Percentiles rank a stretch among this genome's conserved stretches.
These are phyloP conservation scores for Haplosporangium sp. DNA, from an alignment of 371 early-diverging fungal species.

Conservation along the genomic window DNA sequence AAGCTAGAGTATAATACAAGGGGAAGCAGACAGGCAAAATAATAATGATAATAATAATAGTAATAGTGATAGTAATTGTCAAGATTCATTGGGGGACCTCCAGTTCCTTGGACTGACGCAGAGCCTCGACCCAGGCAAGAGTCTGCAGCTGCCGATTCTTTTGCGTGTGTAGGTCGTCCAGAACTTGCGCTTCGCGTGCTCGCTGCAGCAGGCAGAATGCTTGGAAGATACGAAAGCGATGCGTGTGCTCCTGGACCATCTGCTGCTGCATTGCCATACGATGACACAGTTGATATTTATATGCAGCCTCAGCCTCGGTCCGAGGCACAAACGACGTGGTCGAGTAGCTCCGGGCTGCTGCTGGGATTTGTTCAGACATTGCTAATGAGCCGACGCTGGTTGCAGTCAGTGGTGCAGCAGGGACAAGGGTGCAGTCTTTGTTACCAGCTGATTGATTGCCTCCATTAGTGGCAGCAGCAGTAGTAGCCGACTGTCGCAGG, in stretches of 20 bases:
- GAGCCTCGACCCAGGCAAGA: slow-evolving; percentile 47
- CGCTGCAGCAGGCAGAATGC: slow-evolving; percentile 45
- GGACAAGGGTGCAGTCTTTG: no score
- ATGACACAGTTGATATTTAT: slow-evolving; percentile 35
- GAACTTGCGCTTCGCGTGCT: slow-evolving; percentile 48
- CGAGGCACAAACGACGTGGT: slow-evolving; percentile 32
- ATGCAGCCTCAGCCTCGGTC: slow-evolving; percentile 29
- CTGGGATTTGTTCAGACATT: slow-evolving; percentile 15
- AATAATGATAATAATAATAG: no score
- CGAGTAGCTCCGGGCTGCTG: slow-evolving; percentile 31
- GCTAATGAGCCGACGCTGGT: not conserved
- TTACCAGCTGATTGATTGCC: no score
- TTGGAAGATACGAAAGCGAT: slow-evolving; percentile 46
- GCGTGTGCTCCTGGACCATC: slow-evolving; percentile 47
- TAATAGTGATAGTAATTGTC: no score
- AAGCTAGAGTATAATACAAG: no score
- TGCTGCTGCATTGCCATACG: slow-evolving; percentile 43
- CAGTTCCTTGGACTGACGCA: slow-evolving; percentile 32
- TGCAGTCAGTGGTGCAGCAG: not conserved
- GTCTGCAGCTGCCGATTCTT: slow-evolving; percentile 38
- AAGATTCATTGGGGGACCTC: slow-evolving; percentile 38
- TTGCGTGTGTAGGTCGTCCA: slow-evolving; percentile 31
- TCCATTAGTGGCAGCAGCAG: slow-evolving; percentile 1
- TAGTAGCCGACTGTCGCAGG: slow-evolving; percentile 29
- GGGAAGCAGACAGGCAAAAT: no score